Evolutionary conservation across 371 early-diverging fungal species (phyloP).

Genomic region (Actinomortierella ambigua): DNA sequence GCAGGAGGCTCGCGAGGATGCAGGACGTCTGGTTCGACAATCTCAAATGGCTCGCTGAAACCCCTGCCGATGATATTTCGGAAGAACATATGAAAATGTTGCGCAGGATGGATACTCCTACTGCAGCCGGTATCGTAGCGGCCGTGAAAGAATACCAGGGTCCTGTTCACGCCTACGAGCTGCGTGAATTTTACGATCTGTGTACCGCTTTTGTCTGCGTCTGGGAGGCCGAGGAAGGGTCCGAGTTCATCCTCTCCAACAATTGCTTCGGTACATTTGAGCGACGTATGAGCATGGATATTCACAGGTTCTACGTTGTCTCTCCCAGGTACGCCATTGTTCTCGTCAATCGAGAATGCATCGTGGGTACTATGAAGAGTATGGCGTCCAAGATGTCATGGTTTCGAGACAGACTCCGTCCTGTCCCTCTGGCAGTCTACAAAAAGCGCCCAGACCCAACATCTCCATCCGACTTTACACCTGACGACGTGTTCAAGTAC

Average conservation of each 20-base stretch:
- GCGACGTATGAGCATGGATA: neutral
- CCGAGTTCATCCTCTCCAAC: constrained; percentile 25
- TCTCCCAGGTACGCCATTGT: constrained; percentile 26
- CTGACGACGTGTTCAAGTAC: constrained; percentile 21
- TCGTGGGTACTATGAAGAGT: neutral
- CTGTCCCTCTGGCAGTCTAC: constrained; percentile 11
- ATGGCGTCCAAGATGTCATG: constrained; percentile 6
- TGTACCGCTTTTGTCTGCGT: constrained; percentile 7
- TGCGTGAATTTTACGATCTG: constrained; percentile 8
- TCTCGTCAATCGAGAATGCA: constrained; percentile 12
- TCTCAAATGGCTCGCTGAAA: constrained; percentile 24
- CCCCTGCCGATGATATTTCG: neutral
- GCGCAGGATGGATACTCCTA: too few species aligned
- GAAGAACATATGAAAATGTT: constrained; percentile 9
- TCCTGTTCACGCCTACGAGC: constrained; percentile 15
- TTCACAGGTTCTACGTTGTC: constrained; percentile 19
- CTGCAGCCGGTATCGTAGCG: too few species aligned
- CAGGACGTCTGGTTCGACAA: constrained; percentile 34
- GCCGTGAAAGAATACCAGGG: constrained; percentile 4
- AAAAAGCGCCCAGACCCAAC: constrained; percentile 1
- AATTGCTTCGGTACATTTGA: constrained; percentile 15
- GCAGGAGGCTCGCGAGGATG: constrained; percentile 9
- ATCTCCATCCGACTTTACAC: constrained; percentile 1
- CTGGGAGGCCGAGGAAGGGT: constrained; percentile 24
- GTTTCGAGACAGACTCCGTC: constrained; percentile 15